These are phyloP conservation scores for Nepenthes alata DNA, from an alignment of 179 eudicot species.

Conservation along the genomic window DNA sequence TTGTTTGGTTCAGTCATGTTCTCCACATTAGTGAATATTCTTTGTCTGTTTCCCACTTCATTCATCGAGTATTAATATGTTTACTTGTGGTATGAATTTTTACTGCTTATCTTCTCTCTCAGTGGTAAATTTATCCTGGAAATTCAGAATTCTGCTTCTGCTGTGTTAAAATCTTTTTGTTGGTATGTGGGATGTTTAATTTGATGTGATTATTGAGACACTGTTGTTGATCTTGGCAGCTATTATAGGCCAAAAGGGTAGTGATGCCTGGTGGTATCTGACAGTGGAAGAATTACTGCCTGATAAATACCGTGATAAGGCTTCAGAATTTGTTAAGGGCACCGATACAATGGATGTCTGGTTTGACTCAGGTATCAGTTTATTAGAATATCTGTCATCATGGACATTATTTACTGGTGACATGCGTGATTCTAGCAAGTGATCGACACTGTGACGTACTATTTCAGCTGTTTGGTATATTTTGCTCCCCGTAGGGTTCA, in stretches of 20 bases:
- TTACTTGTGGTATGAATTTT: background rate
- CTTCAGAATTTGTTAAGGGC: slow-evolving; percentile 72
- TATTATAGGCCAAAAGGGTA: slow-evolving; percentile 70
- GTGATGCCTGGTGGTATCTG: slow-evolving; percentile 99
- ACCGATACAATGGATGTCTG: slow-evolving; percentile 99
- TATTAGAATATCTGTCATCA: background rate
- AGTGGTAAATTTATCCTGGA: background rate
- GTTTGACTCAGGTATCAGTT: slow-evolving; percentile 74
- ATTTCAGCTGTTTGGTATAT: background rate
- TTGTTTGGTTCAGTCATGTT: background rate
- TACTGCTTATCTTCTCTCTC: background rate
- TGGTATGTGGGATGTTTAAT: background rate
- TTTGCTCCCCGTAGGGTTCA: background rate
- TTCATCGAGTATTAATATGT: background rate
- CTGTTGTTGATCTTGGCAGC: slow-evolving; percentile 25
- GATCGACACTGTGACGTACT: background rate
- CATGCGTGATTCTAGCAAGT: too few species aligned
- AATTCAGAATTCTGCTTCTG: background rate
- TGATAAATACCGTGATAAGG: slow-evolving; percentile 56
- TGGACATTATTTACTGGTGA: background rate
- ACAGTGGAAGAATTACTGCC: slow-evolving; percentile 82
- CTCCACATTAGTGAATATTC: background rate
- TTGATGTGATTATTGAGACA: slow-evolving; percentile 4
- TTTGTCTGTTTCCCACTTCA: background rate
- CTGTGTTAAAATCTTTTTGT: background rate